Conservation (phyloP, 164 flowering plant species). For the Saururus chinensis region DNA sequence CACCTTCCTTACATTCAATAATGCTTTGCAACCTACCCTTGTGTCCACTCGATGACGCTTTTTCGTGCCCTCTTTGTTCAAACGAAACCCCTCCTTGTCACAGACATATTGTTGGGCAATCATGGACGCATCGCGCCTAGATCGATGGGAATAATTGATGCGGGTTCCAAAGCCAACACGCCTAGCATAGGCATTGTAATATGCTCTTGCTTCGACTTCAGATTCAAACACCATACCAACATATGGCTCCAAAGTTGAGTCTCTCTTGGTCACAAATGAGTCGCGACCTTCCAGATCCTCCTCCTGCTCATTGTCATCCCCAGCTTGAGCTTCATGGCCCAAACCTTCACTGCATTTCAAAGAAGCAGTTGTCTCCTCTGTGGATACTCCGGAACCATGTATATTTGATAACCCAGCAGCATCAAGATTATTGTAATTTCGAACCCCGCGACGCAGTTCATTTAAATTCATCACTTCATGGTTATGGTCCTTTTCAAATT, state of each 20-base stretch:
- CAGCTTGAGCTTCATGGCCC: conserved; percentile 1
- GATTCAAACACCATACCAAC: conserved; percentile 29
- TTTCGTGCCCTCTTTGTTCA: conserved; percentile 13
- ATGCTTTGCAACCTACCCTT: conserved; percentile 17
- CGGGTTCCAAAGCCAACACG: conserved; percentile 21
- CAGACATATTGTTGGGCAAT: conserved; percentile 45
- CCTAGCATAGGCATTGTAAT: conserved; percentile 19
- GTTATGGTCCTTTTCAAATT: conserved; percentile 64
- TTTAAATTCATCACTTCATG: conserved; percentile 70
- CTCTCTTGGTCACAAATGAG: conserved; percentile 8
- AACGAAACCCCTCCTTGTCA: conserved; percentile 38
- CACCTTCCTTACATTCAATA: conserved; percentile 9
- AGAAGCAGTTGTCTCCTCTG: conserved; percentile 2
- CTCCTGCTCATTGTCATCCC: conserved; percentile 4
- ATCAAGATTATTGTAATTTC: conserved; percentile 41
- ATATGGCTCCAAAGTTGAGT: conserved; percentile 14
- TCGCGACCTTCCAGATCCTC: conserved; percentile 8
- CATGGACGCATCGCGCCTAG: conserved; percentile 32
- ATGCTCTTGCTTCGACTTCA: conserved; percentile 22
- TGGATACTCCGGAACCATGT: conserved; percentile 3
- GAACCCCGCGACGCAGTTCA: conserved; percentile 52
- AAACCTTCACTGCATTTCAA: background rate
- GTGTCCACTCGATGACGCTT: conserved; percentile 11
- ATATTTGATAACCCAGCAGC: background rate
- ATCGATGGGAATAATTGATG: conserved; percentile 20